phyloP scores from a whole-genome alignment of 2,329 filamentous ascomycete genomes.

The Pseudogymnoascus sp. region DNA sequence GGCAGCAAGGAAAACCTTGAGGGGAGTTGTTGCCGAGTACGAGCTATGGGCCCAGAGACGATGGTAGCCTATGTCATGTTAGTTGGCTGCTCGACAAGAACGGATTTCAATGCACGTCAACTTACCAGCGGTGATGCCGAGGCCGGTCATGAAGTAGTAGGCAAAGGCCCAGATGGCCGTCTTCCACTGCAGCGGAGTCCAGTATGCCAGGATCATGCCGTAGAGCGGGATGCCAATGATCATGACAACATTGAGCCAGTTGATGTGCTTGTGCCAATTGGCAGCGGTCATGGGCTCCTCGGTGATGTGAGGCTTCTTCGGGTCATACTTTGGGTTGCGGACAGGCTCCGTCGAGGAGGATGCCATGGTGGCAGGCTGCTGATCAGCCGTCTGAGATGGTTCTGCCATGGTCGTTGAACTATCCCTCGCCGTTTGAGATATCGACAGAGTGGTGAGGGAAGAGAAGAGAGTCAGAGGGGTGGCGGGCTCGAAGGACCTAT shows the following conservation, averaged over 20 bases:
- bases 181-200: constrained; percentile 66
- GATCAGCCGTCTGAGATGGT: constrained; percentile 14
- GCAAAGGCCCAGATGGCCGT: constrained; percentile 66
- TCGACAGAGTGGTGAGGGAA: background rate
- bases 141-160: constrained; percentile 79
- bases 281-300: constrained; percentile 70
- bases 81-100: background rate
- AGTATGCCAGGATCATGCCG: constrained; percentile 68
- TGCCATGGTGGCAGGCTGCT: constrained; percentile 23
- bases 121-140: constrained; percentile 72
- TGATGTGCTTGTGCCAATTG: constrained; percentile 90
- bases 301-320: constrained; percentile 76
- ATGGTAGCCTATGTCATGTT: constrained; percentile 53
- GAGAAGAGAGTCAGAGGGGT: background rate
- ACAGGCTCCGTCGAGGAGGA: constrained; percentile 22
- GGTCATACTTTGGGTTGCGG: constrained; percentile 39
- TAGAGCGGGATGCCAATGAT: constrained; percentile 71
- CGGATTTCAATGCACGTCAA: constrained; percentile 11
- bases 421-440: background rate
- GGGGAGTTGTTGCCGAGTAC: constrained; percentile 68
- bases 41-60: constrained; percentile 81
- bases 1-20: constrained; percentile 75
- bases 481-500: background rate
- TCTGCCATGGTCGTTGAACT: constrained; percentile 3
- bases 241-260: constrained; percentile 83